Conservation (phyloP, 1,284 basidiomycete species). For the Tilletia indica region DNA sequence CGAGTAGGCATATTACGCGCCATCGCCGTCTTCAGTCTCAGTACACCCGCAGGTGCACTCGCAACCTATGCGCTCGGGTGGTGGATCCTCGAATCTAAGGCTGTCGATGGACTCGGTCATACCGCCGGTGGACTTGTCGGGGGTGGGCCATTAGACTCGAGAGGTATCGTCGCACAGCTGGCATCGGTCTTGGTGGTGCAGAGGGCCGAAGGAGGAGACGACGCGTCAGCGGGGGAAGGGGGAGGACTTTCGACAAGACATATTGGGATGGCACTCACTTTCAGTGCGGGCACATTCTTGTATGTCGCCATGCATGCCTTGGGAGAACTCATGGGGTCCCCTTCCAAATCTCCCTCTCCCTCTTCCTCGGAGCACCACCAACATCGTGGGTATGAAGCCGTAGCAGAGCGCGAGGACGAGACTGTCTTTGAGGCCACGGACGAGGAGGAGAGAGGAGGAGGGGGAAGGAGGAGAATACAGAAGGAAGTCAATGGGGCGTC, state of each 20-base stretch:
- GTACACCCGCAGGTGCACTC: conserved; percentile 44
- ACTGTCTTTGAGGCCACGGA: too few species aligned
- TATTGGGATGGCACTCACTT: conserved; percentile 72
- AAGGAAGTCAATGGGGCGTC: neutral
- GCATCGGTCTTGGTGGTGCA: neutral
- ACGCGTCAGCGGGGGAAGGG: neutral
- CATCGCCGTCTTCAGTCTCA: conserved; percentile 39
- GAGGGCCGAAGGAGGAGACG: neutral
- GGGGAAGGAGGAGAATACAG: neutral
- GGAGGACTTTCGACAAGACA: conserved; percentile 33
- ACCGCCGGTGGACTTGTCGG: neutral
- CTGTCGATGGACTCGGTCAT: neutral
- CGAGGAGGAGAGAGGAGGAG: neutral
- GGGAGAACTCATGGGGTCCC: conserved; percentile 37
- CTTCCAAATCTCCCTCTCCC: conserved; percentile 1
- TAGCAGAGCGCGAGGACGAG: too few species aligned
- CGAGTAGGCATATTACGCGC: conserved; percentile 38
- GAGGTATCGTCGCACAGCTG: neutral
- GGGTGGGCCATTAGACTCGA: neutral
- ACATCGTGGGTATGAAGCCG: neutral
- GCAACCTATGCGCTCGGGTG: conserved; percentile 25
- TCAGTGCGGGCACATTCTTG: conserved; percentile 87
- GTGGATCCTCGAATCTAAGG: neutral
- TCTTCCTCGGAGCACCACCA: neutral
- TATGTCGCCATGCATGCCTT: conserved; percentile 76